Percentiles rank a stretch among this genome's conserved stretches.
phyloP scores from a whole-genome alignment of 2,329 filamentous ascomycete genomes.

The Hymenoscyphus fructigenus region DNA sequence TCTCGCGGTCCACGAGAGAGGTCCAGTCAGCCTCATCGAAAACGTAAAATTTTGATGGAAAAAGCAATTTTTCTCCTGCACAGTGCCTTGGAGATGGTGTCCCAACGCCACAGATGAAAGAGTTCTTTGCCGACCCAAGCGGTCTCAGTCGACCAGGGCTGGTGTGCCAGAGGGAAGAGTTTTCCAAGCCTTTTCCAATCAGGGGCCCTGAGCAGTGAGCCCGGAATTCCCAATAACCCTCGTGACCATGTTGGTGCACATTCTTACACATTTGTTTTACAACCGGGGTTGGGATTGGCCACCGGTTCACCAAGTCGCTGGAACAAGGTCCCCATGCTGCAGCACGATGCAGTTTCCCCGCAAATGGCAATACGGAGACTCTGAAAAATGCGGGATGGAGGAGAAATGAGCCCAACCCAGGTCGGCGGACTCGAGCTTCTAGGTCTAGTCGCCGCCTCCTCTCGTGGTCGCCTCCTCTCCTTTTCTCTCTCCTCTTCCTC shows the following conservation, averaged over 20 bases:
- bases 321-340: neutral
- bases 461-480: neutral
- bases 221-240: conserved; percentile 6
- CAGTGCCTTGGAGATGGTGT: conserved; percentile 18
- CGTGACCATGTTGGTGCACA: conserved; percentile 8
- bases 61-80: conserved; percentile 21
- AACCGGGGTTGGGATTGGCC: conserved; percentile 13
- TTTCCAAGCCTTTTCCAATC: conserved; percentile 6
- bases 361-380: conserved; percentile 10
- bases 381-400: conserved; percentile 11
- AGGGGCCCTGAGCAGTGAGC: neutral
- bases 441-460: neutral
- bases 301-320: conserved; percentile 5
- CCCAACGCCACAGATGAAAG: too few relatives aligned
- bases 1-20: neutral
- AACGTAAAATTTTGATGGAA: conserved; percentile 27
- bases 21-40: conserved; percentile 27
- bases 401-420: conserved; percentile 12
- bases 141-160: neutral
- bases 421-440: conserved; percentile 2
- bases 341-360: conserved; percentile 9
- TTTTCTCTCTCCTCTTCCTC: conserved; percentile 1
- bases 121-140: conserved; percentile 5
- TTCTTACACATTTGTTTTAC: conserved; percentile 6
- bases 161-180: neutral